phyloP scores from a whole-genome alignment of 306 rosid species.

The Sindora glabra region DNA sequence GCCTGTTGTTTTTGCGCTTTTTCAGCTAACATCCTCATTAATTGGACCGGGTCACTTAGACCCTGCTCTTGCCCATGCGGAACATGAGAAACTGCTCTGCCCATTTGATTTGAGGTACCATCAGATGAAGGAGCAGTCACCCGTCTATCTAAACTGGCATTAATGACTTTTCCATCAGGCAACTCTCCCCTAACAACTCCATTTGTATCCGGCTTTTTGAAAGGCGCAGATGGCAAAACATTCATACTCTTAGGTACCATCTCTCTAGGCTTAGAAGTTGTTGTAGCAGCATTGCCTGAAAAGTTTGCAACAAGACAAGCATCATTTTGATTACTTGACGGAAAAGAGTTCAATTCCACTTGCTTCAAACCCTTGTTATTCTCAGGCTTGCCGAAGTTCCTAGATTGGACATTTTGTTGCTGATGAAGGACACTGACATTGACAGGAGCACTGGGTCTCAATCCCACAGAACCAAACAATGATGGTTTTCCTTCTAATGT shows the following conservation, averaged over 20 bases:
- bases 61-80: constrained; percentile 57
- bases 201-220: constrained; percentile 52
- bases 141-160: constrained; percentile 31
- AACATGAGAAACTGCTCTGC: constrained; percentile 40
- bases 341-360: constrained; percentile 71
- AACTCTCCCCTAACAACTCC: constrained; percentile 48
- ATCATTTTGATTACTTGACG: constrained; percentile 40
- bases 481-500: constrained; percentile 48
- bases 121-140: constrained; percentile 48
- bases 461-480: constrained; percentile 42
- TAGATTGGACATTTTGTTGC: constrained; percentile 40
- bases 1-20: constrained; percentile 66
- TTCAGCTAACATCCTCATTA: constrained; percentile 69
- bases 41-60: constrained; percentile 70
- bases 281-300: constrained; percentile 37
- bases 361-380: constrained; percentile 49
- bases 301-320: constrained; percentile 45
- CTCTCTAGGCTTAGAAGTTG: constrained; percentile 60
- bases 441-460: constrained; percentile 30
- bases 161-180: constrained; percentile 60
- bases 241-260: constrained; percentile 34
- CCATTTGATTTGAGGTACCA: constrained; percentile 41
- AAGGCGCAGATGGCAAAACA: constrained; percentile 40
- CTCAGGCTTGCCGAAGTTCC: constrained; percentile 45
- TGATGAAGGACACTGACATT: constrained; percentile 32